A percentile compares a stretch with the other conserved stretches of the same genome.
Conservation (phyloP, 2,329 filamentous ascomycete species). For the Claviceps capensis region DNA sequence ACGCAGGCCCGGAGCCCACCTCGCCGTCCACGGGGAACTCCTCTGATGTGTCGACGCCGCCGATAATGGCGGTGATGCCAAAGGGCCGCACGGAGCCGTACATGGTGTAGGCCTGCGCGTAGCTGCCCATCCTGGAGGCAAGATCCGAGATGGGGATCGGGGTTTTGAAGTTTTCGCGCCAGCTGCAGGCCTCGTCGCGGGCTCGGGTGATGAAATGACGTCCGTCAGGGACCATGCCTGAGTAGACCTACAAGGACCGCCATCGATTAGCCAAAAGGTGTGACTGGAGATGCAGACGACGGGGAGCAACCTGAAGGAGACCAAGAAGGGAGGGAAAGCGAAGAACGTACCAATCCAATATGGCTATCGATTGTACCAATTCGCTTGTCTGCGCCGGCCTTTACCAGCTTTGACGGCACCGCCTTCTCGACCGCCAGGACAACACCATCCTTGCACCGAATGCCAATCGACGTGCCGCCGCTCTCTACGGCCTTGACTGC, state of each 20-base stretch:
- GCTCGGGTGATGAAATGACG: conserved; percentile 90
- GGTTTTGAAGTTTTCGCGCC: conserved; percentile 88
- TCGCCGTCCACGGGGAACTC: conserved; percentile 80
- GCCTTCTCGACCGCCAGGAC: conserved; percentile 96
- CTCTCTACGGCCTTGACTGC: conserved; percentile 98
- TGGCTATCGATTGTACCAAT: conserved; percentile 92
- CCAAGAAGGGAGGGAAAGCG: not conserved
- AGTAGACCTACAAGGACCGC: conserved; percentile 57
- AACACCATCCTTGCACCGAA: conserved; percentile 93
- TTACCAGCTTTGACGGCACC: conserved; percentile 86
- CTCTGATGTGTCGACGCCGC: conserved; percentile 81
- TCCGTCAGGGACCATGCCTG: conserved; percentile 87
- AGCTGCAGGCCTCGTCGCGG: conserved; percentile 81
- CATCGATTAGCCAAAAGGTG: not conserved
- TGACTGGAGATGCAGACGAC: no score
- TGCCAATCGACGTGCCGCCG: conserved; percentile 88
- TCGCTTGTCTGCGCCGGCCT: conserved; percentile 89
- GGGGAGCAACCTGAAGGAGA: not conserved
- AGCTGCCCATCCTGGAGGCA: conserved; percentile 85
- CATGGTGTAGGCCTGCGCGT: conserved; percentile 93
- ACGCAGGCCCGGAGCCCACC: conserved; percentile 66
- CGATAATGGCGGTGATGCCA: conserved; percentile 88
- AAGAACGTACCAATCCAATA: conserved; percentile 66
- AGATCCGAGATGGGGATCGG: conserved; percentile 83
- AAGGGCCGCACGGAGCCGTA: conserved; percentile 96